These are phyloP conservation scores for Colletotrichum tabaci DNA, from an alignment of 2,329 filamentous ascomycete genomes.

Conservation along the genomic window DNA sequence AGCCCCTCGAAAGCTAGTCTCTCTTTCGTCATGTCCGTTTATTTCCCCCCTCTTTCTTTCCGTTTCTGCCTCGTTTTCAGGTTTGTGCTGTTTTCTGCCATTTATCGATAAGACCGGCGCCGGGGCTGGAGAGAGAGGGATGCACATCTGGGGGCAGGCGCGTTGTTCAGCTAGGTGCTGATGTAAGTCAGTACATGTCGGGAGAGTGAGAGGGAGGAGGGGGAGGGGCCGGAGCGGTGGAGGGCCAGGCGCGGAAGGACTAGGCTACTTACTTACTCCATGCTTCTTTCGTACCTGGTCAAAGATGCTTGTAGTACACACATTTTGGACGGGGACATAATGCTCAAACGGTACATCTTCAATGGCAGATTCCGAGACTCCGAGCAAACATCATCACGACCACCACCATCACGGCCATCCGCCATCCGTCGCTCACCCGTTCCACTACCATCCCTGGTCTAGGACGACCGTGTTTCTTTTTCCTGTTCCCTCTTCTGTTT, in stretches of 20 bases:
- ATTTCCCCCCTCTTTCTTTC: too few species aligned
- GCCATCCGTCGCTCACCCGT: background rate
- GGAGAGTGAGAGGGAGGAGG: background rate
- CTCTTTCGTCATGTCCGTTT: too few species aligned
- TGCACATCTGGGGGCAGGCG: too few species aligned
- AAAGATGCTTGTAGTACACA: background rate
- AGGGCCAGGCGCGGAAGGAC: background rate
- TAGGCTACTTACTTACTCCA: constrained; percentile 1
- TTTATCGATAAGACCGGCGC: background rate
- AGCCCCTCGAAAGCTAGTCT: background rate
- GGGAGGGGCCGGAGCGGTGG: background rate
- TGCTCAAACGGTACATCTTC: constrained; percentile 17
- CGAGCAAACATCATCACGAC: constrained; percentile 15
- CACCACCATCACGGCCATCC: background rate
- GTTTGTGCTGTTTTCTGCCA: background rate
- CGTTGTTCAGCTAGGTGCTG: background rate
- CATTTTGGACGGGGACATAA: background rate
- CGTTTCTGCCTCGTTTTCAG: too few species aligned
- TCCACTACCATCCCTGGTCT: background rate
- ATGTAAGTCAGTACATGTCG: background rate
- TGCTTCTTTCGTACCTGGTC: constrained; percentile 1
- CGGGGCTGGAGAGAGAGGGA: constrained; percentile 7
- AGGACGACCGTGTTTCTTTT: background rate
- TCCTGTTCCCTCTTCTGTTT: constrained; percentile 4
- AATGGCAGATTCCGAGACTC: constrained; percentile 17